Evolutionary conservation across 2,329 filamentous ascomycete genomes (phyloP).

Genomic region (Pseudogymnoascus sp.): DNA sequence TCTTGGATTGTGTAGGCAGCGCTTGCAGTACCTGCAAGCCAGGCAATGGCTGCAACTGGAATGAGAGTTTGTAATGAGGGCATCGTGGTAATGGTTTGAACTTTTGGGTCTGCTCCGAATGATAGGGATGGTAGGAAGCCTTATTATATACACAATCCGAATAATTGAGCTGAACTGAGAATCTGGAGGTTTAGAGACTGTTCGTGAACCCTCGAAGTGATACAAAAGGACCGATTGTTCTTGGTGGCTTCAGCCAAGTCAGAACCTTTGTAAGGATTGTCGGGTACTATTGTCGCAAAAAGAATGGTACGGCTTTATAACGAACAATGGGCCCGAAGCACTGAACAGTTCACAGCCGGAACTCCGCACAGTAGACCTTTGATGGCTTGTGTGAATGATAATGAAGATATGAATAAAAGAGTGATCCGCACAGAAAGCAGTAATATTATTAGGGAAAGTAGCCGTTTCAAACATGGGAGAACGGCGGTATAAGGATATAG

Average conservation of each 20-base stretch:
- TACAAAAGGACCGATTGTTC: slow-evolving; percentile 3
- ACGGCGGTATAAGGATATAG: slow-evolving; percentile 6
- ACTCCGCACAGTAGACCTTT: background rate
- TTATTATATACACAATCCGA: background rate
- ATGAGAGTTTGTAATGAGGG: background rate
- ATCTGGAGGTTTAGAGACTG: background rate
- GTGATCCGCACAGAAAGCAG: background rate
- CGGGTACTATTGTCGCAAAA: background rate
- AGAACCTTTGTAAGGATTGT: background rate
- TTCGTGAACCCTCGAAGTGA: background rate
- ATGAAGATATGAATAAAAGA: background rate
- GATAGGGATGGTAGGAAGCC: background rate
- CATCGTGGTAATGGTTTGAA: background rate
- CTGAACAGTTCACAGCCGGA: background rate
- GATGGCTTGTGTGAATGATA: background rate
- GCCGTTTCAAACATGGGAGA: slow-evolving; percentile 2
- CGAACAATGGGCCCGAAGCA: background rate
- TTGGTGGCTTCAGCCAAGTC: background rate
- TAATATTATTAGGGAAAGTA: background rate
- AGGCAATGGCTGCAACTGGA: background rate
- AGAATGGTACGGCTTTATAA: background rate
- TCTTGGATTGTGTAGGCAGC: slow-evolving; percentile 34
- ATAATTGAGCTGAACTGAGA: background rate
- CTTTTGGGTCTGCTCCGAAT: background rate
- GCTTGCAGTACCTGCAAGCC: slow-evolving; percentile 18